A percentile compares a stretch with the other conserved stretches of the same genome.
phyloP scores from a whole-genome alignment of 148 eudicot genomes.

The Dysphania ambrosioides region DNA sequence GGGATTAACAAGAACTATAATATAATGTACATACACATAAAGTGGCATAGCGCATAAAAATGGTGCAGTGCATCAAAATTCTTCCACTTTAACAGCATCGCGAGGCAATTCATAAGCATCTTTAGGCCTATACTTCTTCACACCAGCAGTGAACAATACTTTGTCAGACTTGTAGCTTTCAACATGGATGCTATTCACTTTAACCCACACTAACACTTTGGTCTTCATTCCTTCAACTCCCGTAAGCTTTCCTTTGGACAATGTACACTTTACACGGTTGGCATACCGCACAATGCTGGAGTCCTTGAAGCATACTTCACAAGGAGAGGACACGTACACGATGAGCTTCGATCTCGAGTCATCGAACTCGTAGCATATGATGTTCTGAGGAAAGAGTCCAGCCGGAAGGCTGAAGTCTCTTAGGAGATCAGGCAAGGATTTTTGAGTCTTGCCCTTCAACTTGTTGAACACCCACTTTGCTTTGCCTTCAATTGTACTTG shows the following conservation, averaged over 20 bases:
- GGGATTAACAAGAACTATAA: not conserved
- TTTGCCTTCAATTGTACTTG: constrained; percentile 38
- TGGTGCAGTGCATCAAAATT: constrained; percentile 45
- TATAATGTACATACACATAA: not conserved
- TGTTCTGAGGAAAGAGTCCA: constrained; percentile 69
- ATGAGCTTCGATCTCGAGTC: constrained; percentile 50
- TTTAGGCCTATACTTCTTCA: constrained; percentile 62
- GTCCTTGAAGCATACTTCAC: constrained; percentile 71
- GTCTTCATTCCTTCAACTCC: constrained; percentile 80
- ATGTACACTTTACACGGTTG: constrained; percentile 53
- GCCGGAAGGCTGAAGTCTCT: constrained; percentile 61
- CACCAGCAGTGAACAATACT: constrained; percentile 61
- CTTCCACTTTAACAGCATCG: constrained; percentile 44
- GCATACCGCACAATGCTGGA: constrained; percentile 55
- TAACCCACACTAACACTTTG: constrained; percentile 78
- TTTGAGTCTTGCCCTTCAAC: constrained; percentile 53
- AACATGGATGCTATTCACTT: constrained; percentile 49
- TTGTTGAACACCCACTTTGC: constrained; percentile 40
- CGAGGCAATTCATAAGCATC: constrained; percentile 56
- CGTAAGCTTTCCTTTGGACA: constrained; percentile 57
- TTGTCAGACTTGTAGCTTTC: constrained; percentile 71
- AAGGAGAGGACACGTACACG: constrained; percentile 51
- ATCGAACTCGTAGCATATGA: constrained; percentile 60
- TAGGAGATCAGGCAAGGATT: constrained; percentile 57
- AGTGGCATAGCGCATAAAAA: no score